Percentiles rank a stretch among this genome's conserved stretches.
These are phyloP conservation scores for Scheffersomyces ergatensis DNA, from an alignment of 805 yeast species.

Conservation along the genomic window DNA sequence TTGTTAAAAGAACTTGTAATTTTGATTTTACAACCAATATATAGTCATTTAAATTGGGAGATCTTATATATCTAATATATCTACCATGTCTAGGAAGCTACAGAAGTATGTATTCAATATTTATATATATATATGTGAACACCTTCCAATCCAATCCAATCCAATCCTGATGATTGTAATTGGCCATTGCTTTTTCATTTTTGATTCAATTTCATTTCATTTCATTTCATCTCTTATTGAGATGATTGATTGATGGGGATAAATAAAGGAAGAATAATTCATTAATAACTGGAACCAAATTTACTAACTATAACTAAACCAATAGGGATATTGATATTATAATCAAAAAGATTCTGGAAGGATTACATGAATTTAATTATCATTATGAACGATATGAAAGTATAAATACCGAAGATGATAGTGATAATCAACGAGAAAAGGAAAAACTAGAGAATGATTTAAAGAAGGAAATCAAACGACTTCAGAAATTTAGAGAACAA, in stretches of 20 bases:
- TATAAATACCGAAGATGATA: slow-evolving; percentile 22
- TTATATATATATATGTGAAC: no score
- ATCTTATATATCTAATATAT: no score
- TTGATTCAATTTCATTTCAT: neutral
- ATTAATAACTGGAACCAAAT: neutral
- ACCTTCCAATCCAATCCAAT: neutral
- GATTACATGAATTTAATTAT: slow-evolving; percentile 43
- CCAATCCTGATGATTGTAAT: neutral
- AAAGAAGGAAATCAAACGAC: slow-evolving; percentile 44
- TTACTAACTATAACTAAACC: slow-evolving; percentile 1
- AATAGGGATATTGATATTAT: slow-evolving; percentile 39
- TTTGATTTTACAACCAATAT: no score
- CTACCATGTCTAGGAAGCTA: slow-evolving; percentile 29
- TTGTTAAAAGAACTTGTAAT: neutral
- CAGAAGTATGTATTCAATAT: slow-evolving; percentile 33
- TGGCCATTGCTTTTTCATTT: neutral
- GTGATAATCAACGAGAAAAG: slow-evolving; percentile 40
- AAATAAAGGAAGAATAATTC: no score
- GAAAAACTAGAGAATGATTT: slow-evolving; percentile 43
- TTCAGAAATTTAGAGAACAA: slow-evolving; percentile 45
- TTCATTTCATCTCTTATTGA: neutral
- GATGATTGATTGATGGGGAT: no score
- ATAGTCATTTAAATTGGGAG: no score
- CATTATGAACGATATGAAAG: slow-evolving; percentile 43
- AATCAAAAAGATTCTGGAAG: slow-evolving; percentile 45